phyloP scores from a whole-genome alignment of 2,329 filamentous ascomycete genomes.

The Hymenoscyphus salicellus region DNA sequence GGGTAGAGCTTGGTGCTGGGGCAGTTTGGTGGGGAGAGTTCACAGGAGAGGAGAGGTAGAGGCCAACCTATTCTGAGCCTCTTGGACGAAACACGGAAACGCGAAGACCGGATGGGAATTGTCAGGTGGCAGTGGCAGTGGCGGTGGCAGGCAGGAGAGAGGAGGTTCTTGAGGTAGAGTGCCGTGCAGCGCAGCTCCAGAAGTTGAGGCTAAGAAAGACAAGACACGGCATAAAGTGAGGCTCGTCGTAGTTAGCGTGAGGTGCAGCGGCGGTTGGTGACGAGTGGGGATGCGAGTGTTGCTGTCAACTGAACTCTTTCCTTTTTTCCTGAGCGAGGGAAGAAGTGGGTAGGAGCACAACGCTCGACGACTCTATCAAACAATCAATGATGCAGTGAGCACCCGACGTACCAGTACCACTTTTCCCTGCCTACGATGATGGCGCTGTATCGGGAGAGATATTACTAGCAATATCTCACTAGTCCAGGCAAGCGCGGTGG shows the following conservation, averaged over 20 bases:
- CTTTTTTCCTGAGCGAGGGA: not conserved
- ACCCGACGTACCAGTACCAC: not conserved
- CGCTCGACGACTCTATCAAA: not conserved
- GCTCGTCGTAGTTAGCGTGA: too few species aligned
- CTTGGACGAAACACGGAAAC: not conserved
- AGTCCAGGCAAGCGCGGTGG: not conserved
- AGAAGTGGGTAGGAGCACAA: not conserved
- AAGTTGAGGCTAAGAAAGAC: too few species aligned
- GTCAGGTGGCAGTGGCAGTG: not conserved
- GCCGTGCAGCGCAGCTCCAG: too few species aligned
- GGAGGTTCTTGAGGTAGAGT: too few species aligned
- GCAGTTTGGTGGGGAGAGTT: not conserved
- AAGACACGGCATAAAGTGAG: too few species aligned
- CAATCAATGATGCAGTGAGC: conserved; percentile 1
- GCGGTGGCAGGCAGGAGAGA: too few species aligned
- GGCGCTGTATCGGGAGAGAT: not conserved
- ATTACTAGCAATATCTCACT: not conserved
- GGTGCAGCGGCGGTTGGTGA: too few species aligned
- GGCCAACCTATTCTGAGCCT: not conserved
- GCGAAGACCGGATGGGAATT: not conserved
- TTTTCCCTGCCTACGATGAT: not conserved
- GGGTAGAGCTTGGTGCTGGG: not conserved
- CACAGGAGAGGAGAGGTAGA: not conserved
- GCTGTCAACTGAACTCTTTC: not conserved
- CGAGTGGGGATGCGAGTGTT: not conserved